These are phyloP conservation scores for Polyplosphaeria fusca DNA, from an alignment of 495 filamentous ascomycete species.

Conservation along the genomic window DNA sequence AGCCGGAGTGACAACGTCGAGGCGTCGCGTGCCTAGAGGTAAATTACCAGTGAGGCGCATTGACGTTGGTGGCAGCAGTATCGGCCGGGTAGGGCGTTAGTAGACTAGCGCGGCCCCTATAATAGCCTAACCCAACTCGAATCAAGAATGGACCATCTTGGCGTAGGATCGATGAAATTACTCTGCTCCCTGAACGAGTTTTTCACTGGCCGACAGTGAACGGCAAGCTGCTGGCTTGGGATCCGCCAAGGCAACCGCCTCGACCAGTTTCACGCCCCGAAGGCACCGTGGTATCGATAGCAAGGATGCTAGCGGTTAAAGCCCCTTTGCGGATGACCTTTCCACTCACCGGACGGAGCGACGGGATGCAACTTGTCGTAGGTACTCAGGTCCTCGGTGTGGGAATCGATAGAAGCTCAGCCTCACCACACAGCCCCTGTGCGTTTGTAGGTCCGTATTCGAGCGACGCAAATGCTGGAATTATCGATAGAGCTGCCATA, in stretches of 20 bases:
- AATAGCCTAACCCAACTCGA: background rate
- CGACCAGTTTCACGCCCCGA: background rate
- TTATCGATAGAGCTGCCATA: too few species aligned
- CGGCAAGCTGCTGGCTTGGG: background rate
- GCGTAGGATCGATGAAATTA: slow-evolving; percentile 2
- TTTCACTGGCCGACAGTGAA: background rate
- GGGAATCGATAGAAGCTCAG: too few species aligned
- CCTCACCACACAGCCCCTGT: too few species aligned
- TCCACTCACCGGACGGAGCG: too few species aligned
- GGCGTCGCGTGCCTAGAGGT: background rate
- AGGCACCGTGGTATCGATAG: background rate
- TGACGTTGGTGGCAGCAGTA: background rate
- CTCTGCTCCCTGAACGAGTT: background rate
- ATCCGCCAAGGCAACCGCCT: background rate
- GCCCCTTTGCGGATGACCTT: too few species aligned
- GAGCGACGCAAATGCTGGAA: too few species aligned
- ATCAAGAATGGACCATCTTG: background rate
- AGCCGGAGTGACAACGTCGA: background rate
- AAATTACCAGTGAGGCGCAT: background rate
- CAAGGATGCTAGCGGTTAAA: background rate
- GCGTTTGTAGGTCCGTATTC: too few species aligned
- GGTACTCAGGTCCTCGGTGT: too few species aligned
- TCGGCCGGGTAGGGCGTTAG: background rate
- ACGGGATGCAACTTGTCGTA: too few species aligned
- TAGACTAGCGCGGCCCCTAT: background rate